Conservation (phyloP, 306 rosid species). For the Lotus japonicus region DNA sequence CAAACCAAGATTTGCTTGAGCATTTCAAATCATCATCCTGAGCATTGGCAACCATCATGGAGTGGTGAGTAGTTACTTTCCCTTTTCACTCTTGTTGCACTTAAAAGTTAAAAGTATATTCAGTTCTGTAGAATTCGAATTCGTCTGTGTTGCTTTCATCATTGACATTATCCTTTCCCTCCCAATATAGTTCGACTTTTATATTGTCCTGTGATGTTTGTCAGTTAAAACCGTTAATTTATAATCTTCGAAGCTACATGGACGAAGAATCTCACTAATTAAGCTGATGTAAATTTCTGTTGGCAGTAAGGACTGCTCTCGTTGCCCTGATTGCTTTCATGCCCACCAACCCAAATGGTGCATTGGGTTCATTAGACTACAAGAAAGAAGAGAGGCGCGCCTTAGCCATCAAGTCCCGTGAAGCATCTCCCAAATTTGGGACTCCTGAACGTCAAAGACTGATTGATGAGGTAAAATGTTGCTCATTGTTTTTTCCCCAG, state of each 20-base stretch:
- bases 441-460: constrained; percentile 79
- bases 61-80: constrained; percentile 46
- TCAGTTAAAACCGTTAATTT: background rate
- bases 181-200: background rate
- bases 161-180: background rate
- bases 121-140: background rate
- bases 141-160: background rate
- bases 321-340: constrained; percentile 95
- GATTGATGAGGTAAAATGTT: constrained; percentile 48
- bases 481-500: background rate
- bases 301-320: constrained; percentile 89
- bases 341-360: constrained; percentile 96
- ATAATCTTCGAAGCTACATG: background rate
- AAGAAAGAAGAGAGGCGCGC: constrained; percentile 81
- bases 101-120: background rate
- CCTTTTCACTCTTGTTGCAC: background rate
- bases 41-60: constrained; percentile 99
- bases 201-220: background rate
- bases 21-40: constrained; percentile 97
- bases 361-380: constrained; percentile 88
- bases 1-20: constrained; percentile 96
- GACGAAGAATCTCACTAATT: constrained; percentile 5
- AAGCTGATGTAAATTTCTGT: constrained; percentile 14
- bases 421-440: constrained; percentile 68
- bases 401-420: constrained; percentile 82